A percentile compares a stretch with the other conserved stretches of the same genome.
These are phyloP conservation scores for Pythium vanterpoolii DNA, from an alignment of 352 stramenopile genomes.

Conservation along the genomic window DNA sequence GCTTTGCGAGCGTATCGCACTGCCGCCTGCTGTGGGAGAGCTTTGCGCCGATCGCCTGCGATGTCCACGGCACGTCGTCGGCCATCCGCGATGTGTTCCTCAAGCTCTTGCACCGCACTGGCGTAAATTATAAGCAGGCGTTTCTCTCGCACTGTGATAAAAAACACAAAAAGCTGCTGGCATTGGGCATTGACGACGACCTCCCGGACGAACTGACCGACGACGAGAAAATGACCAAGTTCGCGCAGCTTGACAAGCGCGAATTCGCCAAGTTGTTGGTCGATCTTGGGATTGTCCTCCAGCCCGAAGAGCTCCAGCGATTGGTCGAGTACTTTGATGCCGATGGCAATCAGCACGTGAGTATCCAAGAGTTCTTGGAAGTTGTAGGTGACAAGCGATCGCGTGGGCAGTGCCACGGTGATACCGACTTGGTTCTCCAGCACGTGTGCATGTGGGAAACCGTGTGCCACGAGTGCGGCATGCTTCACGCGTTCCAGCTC, in stretches of 20 bases:
- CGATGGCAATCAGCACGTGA: conserved; percentile 62
- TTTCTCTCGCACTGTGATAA: conserved; percentile 68
- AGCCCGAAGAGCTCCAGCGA: conserved; percentile 71
- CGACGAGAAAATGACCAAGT: conserved; percentile 57
- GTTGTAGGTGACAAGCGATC: conserved; percentile 75
- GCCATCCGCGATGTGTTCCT: conserved; percentile 87
- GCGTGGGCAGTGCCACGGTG: conserved; percentile 69
- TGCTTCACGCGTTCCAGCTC: conserved; percentile 89
- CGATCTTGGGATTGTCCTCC: conserved; percentile 77
- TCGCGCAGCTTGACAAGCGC: conserved; percentile 39
- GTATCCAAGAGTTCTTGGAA: conserved; percentile 77
- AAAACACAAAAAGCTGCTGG: conserved; percentile 56
- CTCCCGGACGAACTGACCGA: conserved; percentile 62
- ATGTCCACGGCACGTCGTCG: conserved; percentile 87
- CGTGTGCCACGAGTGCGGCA: conserved; percentile 88
- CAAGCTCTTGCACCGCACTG: conserved; percentile 87
- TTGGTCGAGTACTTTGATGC: conserved; percentile 87
- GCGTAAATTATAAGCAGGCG: conserved; percentile 80
- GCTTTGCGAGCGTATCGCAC: conserved; percentile 41
- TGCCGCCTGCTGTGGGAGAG: conserved; percentile 86
- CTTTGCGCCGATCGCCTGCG: conserved; percentile 80
- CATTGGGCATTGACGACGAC: conserved; percentile 48
- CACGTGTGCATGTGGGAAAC: conserved; percentile 91
- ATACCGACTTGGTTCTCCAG: conserved; percentile 72
- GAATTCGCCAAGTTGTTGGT: conserved; percentile 61